phyloP scores from a whole-genome alignment of 2,329 filamentous ascomycete species.

The Fusarium sp. region DNA sequence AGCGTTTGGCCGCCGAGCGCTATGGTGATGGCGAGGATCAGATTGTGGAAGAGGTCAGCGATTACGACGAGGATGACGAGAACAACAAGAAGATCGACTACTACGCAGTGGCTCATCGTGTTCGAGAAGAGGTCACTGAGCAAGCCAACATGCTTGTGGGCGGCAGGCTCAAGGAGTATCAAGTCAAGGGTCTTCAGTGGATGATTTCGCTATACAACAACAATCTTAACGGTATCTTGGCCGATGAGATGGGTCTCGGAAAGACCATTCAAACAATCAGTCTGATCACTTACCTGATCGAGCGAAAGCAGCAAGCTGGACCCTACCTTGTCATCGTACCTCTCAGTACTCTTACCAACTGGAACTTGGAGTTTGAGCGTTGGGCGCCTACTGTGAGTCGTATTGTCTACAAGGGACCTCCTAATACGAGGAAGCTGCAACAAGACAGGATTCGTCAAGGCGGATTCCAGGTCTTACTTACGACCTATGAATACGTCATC shows the following conservation, averaged over 20 bases:
- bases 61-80: constrained; percentile 77
- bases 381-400: constrained; percentile 91
- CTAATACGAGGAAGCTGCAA: constrained; percentile 86
- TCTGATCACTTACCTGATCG: constrained; percentile 96
- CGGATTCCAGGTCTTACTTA: constrained; percentile 94
- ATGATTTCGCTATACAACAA: constrained; percentile 99
- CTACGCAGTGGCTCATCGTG: constrained; percentile 96
- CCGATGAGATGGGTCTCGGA: constrained; percentile 99
- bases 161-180: constrained; percentile 95
- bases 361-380: constrained; percentile 98
- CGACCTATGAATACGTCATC: constrained; percentile 99
- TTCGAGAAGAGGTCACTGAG: constrained; percentile 89
- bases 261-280: constrained; percentile 99
- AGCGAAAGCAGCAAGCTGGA: constrained; percentile 90
- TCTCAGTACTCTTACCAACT: constrained; percentile 96
- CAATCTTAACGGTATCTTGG: constrained; percentile 98
- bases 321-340: constrained; percentile 98
- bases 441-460: constrained; percentile 95
- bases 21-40: constrained; percentile 75
- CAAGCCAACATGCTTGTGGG: constrained; percentile 92
- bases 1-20: constrained; percentile 82
- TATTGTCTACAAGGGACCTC: constrained; percentile 97
- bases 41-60: constrained; percentile 72
- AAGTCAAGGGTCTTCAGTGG: constrained; percentile 98
- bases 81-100: constrained; percentile 91